Percentiles rank a stretch among this genome's conserved stretches.
phyloP scores from a whole-genome alignment of 1,284 basidiomycete species.

The Trichosporon ovoides region DNA sequence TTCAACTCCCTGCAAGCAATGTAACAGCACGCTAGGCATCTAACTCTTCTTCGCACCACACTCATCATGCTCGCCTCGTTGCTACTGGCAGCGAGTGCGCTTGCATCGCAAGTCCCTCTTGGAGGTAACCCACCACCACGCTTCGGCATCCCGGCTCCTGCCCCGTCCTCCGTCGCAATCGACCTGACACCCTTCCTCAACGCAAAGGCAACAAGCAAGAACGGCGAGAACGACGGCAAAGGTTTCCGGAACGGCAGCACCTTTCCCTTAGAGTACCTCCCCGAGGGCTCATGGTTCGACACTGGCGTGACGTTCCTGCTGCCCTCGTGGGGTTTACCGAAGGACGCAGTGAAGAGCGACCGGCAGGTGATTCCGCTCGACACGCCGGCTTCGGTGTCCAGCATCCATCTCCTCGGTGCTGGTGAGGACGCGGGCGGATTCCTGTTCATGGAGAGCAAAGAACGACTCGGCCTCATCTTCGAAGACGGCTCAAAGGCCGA shows the following conservation, averaged over 20 bases:
- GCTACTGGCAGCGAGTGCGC: background rate
- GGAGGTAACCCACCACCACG: background rate
- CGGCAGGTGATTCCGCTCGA: slow-evolving; percentile 3
- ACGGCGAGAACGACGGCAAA: slow-evolving; percentile 6
- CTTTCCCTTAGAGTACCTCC: slow-evolving; percentile 12
- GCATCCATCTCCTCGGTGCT: slow-evolving; percentile 12
- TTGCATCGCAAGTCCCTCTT: background rate
- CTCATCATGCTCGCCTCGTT: background rate
- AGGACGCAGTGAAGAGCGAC: slow-evolving; percentile 10
- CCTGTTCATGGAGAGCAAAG: slow-evolving; percentile 12
- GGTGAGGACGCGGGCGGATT: slow-evolving; percentile 19
- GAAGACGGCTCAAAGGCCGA: slow-evolving; percentile 5
- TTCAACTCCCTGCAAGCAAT: background rate
- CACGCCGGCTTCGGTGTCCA: background rate
- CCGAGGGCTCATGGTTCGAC: slow-evolving; percentile 7
- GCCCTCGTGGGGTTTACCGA: background rate
- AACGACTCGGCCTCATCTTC: slow-evolving; percentile 11
- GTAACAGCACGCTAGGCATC: too few relatives aligned
- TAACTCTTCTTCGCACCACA: background rate
- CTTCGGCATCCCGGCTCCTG: too few relatives aligned
- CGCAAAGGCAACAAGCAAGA: slow-evolving; percentile 12
- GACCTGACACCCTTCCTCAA: slow-evolving; percentile 10
- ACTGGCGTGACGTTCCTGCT: slow-evolving; percentile 16
- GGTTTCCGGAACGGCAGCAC: slow-evolving; percentile 16
- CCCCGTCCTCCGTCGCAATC: slow-evolving; percentile 22